Evolutionary conservation across 2,329 filamentous ascomycete genomes (phyloP).

Genomic region (Exophiala aquamarina): DNA sequence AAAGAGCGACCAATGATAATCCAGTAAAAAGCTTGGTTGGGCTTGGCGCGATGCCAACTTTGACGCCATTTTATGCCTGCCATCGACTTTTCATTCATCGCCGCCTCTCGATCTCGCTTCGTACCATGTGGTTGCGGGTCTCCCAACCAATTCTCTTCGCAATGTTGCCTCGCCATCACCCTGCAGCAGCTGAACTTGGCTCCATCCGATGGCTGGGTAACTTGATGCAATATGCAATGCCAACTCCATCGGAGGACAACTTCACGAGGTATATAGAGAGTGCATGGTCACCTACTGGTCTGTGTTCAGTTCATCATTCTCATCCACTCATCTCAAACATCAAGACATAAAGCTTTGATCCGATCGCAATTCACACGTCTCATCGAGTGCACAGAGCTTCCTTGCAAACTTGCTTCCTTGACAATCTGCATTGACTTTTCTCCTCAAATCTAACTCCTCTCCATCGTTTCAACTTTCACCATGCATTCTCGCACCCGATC

Average conservation of each 20-base stretch:
- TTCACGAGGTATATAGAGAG: constrained; percentile 1
- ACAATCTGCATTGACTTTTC: neutral
- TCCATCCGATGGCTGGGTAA: constrained; percentile 3
- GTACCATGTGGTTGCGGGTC: neutral
- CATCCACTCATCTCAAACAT: neutral
- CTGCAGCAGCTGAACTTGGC: neutral
- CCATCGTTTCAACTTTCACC: neutral
- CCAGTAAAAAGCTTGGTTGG: neutral
- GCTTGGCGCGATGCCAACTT: neutral
- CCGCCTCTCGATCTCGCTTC: neutral
- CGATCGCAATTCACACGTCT: neutral
- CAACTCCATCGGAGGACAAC: too few relatives aligned
- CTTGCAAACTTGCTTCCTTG: neutral
- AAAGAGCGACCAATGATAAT: neutral
- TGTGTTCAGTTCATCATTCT: neutral
- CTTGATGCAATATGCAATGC: neutral
- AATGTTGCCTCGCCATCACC: neutral
- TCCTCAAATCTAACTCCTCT: neutral
- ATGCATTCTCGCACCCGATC: constrained; percentile 14
- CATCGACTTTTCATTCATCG: neutral
- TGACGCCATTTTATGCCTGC: constrained; percentile 1
- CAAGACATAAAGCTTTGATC: neutral
- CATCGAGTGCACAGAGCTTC: neutral
- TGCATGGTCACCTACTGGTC: constrained; percentile 1
- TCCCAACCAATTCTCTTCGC: neutral